Evolutionary conservation across 192 early-diverging fungal species (phyloP).

Genomic region (Funneliformis mosseae): DNA sequence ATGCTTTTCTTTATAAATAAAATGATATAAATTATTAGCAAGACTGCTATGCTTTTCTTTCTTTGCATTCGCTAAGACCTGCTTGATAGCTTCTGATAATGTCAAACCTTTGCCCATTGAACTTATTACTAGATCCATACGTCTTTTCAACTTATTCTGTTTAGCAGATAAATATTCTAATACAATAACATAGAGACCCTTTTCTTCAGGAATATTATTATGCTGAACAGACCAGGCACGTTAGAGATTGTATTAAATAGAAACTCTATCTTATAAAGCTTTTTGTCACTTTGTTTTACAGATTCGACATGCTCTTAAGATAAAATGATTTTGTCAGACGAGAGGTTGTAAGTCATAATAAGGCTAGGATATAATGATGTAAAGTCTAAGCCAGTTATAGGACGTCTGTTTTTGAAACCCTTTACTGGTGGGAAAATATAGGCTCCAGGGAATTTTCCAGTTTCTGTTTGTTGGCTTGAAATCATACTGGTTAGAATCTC

Average conservation of each 20-base stretch:
- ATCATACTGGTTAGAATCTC: conserved; percentile 2
- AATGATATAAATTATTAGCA: neutral
- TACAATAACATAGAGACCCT: too few species aligned
- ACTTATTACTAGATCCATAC: conserved; percentile 4
- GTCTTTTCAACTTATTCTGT: conserved; percentile 15
- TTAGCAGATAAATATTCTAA: too few species aligned
- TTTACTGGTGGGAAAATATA: too few species aligned
- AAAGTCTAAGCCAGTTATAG: neutral
- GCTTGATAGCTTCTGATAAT: neutral
- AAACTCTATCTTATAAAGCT: conserved; percentile 16
- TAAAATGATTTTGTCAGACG: too few species aligned
- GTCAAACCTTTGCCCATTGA: neutral
- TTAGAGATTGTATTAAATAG: neutral
- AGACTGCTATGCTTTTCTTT: neutral
- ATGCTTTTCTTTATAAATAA: neutral
- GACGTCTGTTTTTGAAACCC: too few species aligned
- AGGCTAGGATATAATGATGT: conserved; percentile 17
- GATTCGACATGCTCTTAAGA: neutral
- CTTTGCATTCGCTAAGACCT: neutral
- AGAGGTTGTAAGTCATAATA: too few species aligned
- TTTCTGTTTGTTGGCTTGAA: neutral
- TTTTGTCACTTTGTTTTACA: conserved; percentile 5
- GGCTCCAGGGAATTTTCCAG: neutral
- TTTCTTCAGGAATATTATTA: too few species aligned
- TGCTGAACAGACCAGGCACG: neutral